phyloP scores from a whole-genome alignment of 1,284 basidiomycete species.

The Trametes sp. region DNA sequence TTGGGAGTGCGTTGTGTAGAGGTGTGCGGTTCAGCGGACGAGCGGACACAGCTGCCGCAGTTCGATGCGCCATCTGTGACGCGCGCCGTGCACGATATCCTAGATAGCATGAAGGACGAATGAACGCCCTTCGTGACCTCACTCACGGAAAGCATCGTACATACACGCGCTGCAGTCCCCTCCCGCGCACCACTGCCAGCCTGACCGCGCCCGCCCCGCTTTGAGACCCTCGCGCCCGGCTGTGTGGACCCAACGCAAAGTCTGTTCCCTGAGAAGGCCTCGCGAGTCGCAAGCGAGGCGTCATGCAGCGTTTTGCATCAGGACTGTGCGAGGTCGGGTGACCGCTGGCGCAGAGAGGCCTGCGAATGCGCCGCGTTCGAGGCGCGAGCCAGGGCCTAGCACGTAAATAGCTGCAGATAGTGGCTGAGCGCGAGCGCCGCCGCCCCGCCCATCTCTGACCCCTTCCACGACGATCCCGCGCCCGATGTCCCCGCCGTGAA shows the following conservation, averaged over 20 bases:
- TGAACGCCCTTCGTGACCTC: background rate
- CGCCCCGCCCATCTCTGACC: background rate
- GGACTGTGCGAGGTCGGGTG: slow-evolving; percentile 25
- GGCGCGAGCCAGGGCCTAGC: slow-evolving; percentile 21
- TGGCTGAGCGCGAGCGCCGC: too few relatives aligned
- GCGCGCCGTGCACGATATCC: slow-evolving; percentile 55
- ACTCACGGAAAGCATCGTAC: background rate
- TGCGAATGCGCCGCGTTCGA: slow-evolving; percentile 6
- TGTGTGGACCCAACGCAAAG: background rate
- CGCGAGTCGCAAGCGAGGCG: slow-evolving; percentile 1
- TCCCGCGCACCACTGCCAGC: background rate
- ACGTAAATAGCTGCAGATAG: slow-evolving; percentile 15
- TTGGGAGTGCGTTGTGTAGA: slow-evolving; percentile 70
- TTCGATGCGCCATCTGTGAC: slow-evolving; percentile 62
- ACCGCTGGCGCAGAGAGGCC: slow-evolving; percentile 5
- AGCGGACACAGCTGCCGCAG: slow-evolving; percentile 42
- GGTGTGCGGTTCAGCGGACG: slow-evolving; percentile 40
- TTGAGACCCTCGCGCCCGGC: too few relatives aligned
- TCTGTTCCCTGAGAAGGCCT: slow-evolving; percentile 8
- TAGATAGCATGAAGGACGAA: slow-evolving; percentile 38
- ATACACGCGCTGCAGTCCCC: background rate
- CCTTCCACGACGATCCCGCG: slow-evolving; percentile 19
- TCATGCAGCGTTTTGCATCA: slow-evolving; percentile 12
- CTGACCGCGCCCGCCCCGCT: background rate
- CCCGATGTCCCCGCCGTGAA: slow-evolving; percentile 20